Percentiles rank a stretch among this genome's conserved stretches.
These are phyloP conservation scores for Voacanga thouarsii DNA, from an alignment of 257 asterid genomes.

Conservation along the genomic window DNA sequence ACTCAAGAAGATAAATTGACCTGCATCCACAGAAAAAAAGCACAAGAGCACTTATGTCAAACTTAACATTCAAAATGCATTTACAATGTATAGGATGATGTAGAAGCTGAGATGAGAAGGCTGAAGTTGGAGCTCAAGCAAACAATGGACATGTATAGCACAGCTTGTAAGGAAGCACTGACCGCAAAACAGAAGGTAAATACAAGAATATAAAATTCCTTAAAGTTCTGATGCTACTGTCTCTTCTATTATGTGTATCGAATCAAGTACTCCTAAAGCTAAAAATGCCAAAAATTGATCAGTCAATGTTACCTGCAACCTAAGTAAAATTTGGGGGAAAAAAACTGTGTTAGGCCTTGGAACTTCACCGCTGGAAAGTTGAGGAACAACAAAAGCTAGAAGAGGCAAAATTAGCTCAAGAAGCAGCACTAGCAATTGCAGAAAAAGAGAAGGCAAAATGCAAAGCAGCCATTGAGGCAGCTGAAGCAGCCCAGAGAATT, in stretches of 20 bases:
- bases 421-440: constrained; percentile 75
- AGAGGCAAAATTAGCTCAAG: constrained; percentile 68
- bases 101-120: constrained; percentile 95
- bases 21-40: neutral
- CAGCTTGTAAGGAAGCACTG: constrained; percentile 90
- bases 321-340: neutral
- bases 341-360: constrained; percentile 45
- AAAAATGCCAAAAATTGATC: neutral
- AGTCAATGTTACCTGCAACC: neutral
- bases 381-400: constrained; percentile 73
- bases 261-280: neutral
- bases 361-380: constrained; percentile 82
- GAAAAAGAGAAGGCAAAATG: constrained; percentile 75
- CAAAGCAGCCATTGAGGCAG: constrained; percentile 80
- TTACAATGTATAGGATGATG: constrained; percentile 55
- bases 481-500: constrained; percentile 78
- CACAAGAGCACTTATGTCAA: neutral
- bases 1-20: neutral
- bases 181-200: constrained; percentile 75
- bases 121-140: constrained; percentile 86
- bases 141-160: constrained; percentile 96
- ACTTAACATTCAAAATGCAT: neutral
- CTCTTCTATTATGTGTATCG: neutral
- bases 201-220: neutral
- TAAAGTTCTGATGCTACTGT: neutral